A percentile compares a stretch with the other conserved stretches of the same genome.
phyloP scores from a whole-genome alignment of 2,329 filamentous ascomycete genomes.

The Aphanoascus verrucosus region DNA sequence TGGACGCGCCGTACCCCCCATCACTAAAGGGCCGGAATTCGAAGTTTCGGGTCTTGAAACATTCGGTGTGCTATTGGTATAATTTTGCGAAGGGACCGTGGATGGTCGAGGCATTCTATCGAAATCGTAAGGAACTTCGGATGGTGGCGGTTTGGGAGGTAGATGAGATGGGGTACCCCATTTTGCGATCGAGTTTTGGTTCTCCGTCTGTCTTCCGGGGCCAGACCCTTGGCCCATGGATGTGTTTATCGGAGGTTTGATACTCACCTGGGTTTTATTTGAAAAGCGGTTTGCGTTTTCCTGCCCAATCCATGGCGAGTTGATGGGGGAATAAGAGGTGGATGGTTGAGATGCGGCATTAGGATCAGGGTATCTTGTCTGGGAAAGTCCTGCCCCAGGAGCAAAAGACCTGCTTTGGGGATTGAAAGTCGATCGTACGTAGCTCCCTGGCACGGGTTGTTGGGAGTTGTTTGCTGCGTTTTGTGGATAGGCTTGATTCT shows the following conservation, averaged over 20 bases:
- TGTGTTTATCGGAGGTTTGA: background rate
- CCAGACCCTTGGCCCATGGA: background rate
- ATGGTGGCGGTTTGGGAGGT: slow-evolving; percentile 42
- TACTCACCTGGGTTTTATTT: background rate
- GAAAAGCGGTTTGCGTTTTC: slow-evolving; percentile 3
- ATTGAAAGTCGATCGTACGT: slow-evolving; percentile 77
- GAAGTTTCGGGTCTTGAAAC: slow-evolving; percentile 18
- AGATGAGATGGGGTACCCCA: slow-evolving; percentile 43
- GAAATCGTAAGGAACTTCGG: slow-evolving; percentile 34
- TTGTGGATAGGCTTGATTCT: slow-evolving; percentile 45
- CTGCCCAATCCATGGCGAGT: background rate
- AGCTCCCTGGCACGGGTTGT: slow-evolving; percentile 77
- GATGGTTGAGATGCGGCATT: slow-evolving; percentile 16
- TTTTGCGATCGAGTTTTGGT: slow-evolving; percentile 37
- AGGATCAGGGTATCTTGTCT: slow-evolving; percentile 27
- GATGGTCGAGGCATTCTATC: slow-evolving; percentile 29
- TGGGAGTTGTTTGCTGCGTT: slow-evolving; percentile 62
- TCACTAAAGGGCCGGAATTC: slow-evolving; percentile 31
- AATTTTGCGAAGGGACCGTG: slow-evolving; percentile 13
- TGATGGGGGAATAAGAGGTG: background rate
- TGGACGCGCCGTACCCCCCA: slow-evolving; percentile 25
- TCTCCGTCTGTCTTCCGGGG: slow-evolving; percentile 4
- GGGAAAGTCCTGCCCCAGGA: slow-evolving; percentile 43
- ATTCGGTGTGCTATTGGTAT: slow-evolving; percentile 10
- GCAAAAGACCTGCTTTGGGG: slow-evolving; percentile 90